These are phyloP conservation scores for Aspergillus mulundensis DNA, from an alignment of 495 filamentous ascomycete species.

Conservation along the genomic window DNA sequence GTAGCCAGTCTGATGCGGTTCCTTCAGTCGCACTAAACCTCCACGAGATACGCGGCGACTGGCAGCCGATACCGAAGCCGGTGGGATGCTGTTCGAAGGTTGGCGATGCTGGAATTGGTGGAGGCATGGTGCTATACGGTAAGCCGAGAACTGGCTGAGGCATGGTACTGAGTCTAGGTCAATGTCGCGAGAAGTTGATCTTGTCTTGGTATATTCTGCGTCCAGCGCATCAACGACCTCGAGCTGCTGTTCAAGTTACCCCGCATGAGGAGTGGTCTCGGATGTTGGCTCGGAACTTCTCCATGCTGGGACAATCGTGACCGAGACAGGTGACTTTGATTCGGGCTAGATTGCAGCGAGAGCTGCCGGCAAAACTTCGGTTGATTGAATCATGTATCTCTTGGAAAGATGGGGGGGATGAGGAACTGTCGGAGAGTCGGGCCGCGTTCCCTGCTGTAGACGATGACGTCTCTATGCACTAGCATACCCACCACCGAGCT, in stretches of 20 bases:
- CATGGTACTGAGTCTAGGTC: too few species aligned
- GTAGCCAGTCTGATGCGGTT: neutral
- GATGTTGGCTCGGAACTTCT: neutral
- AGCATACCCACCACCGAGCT: too few species aligned
- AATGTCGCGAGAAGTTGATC: too few species aligned
- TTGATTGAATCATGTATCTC: neutral
- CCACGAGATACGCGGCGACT: neutral
- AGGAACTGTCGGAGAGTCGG: neutral
- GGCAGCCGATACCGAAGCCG: neutral
- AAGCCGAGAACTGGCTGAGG: too few species aligned
- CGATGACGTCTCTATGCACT: neutral
- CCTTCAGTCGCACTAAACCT: neutral
- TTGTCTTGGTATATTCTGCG: too few species aligned
- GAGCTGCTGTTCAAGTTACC: neutral
- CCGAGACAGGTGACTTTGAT: too few species aligned
- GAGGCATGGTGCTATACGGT: neutral
- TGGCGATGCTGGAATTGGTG: neutral
- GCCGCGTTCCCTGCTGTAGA: neutral
- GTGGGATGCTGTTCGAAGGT: slow-evolving; percentile 3
- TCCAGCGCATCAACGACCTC: too few species aligned
- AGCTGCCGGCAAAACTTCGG: slow-evolving; percentile 2
- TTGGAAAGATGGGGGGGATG: neutral
- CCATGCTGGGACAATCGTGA: neutral
- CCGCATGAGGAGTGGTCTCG: neutral
- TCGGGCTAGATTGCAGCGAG: neutral